Evolutionary conservation across 2,329 filamentous ascomycete genomes (phyloP), one percentile per base, ranked within the genome.

Genomic region (Xylaria hypoxylon): DNA sequence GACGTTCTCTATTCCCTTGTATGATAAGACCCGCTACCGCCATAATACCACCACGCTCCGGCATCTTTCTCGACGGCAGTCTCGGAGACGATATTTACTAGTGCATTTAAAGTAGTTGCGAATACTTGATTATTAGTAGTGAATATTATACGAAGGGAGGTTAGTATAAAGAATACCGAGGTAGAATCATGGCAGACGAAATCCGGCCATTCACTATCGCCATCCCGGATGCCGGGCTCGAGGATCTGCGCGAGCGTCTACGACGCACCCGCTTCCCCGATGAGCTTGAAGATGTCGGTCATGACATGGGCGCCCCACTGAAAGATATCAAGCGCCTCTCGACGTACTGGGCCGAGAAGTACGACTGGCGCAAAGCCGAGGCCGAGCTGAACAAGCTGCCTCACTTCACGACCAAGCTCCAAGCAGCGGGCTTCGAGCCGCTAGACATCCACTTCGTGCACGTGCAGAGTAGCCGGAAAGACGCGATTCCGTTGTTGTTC

Each of bases 391-490:
- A 92, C 73, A 65, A 82, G 33, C 76, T 90, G 6, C 85, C 87
- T 0, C 88, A 92, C 56, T 91, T 84, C 77, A 82, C 79, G 1
- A 85, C 84, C 0, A 74, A 72, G 1, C 79, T 92, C 7, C 70
- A 80, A 0, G 83, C 90, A 0, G 82, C 87, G 11, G 87, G 85
- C 0, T 91, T 89, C 70, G 88, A 83, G 1, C 79, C 82, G 0
- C 74, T 91, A 55, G 81, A 88, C 38, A 80, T 92, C 3, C 90
- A 92, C 77, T 91, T 89, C 74, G 76, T 92, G 2, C 83, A 86
- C 2, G 80, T 82, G 6, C 75, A 77, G 44, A 90, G 74, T 70
- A 73, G 79, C 61, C 90, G 73, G 65, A 82, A 86, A 17, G 78
- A 78, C 40, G 69, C 69, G 10, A 74, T 77, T 17, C 72, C 73